Base-by-base conservation (phyloP, 2,329 filamentous ascomycete genomes). In the Fusarium sp. region DNA sequence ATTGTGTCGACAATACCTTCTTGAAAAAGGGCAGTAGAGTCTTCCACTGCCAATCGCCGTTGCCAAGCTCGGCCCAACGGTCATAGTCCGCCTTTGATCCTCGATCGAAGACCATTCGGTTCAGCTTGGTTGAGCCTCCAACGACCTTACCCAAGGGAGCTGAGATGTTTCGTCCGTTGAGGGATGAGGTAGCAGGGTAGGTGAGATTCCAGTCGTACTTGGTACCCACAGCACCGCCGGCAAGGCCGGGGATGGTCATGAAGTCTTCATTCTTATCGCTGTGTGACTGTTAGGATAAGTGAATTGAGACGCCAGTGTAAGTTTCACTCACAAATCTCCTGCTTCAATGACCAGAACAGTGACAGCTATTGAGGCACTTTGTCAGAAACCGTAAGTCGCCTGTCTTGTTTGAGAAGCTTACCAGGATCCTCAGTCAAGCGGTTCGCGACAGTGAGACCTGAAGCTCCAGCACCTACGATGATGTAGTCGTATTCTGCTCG, bases 401-500 rank as follows among this genome's bases (percentile, higher is more conserved):
- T 3, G 2, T 8, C 7, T 22, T 25, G 25, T 22, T 23, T 5
- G 11, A 13, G n/a, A 13, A 20, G n/a, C 51, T 20, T 53, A 71
- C 70, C 48, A n/a, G 70, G 20, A 13, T 72, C 39, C 37, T 72
- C 70, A 0, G 63, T 55, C 15, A 72, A 32, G 8, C 70, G 64
- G n/a, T 72, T 72, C 2, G 67, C 70, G 17, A 72, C 61, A 33
- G 64, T 72, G 27, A 72, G 62, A 2, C 70, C 70, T 1, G 70
- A 56, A 19, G 70, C 67, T 25, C 88, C 88, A n/a, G 80, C 85
- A 6, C 88, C 88, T 30, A 89, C 83, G 32, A 91, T 81, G 52
- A 91, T 87, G 10, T 69, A 72, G 14, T 72, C 70, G 45, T 72
- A 72, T 8, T 65, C 62, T n/a, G 43, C n/a, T 4, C 47, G 33